Percentiles rank a stretch among this genome's conserved stretches.
Conservation (phyloP, 2,329 filamentous ascomycete genomes). For the Neophaeococcomyces mojaviensis region DNA sequence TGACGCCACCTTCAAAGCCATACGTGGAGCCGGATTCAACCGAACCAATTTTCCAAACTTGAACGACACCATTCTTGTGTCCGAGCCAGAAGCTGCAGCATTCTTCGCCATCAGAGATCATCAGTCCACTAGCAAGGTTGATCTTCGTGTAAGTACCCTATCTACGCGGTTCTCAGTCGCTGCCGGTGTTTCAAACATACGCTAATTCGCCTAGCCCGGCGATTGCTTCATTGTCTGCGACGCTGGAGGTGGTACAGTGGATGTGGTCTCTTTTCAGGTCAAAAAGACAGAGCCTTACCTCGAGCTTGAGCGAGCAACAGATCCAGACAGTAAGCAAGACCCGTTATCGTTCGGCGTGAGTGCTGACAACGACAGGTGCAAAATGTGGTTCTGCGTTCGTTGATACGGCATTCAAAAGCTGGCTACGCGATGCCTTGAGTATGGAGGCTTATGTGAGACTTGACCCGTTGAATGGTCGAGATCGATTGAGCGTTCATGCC, state of each 20-base stretch:
- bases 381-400: slow-evolving; percentile 2
- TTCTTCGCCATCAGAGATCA: neutral
- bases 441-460: neutral
- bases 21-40: slow-evolving; percentile 26
- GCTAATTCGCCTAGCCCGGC: too few species aligned
- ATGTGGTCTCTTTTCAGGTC: too few species aligned
- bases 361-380: neutral
- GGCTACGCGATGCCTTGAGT: neutral
- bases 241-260: too few species aligned
- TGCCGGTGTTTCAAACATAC: too few species aligned
- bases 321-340: too few species aligned
- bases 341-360: too few species aligned
- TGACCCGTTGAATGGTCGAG: neutral
- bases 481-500: neutral
- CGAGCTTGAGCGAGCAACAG: too few species aligned
- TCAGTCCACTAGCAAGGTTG: neutral
- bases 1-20: slow-evolving; percentile 25
- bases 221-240: too few species aligned
- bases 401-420: neutral
- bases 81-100: slow-evolving; percentile 28
- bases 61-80: slow-evolving; percentile 23
- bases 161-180: too few species aligned
- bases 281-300: too few species aligned
- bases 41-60: slow-evolving; percentile 22
- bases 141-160: neutral